phyloP scores from a whole-genome alignment of 345 rosid genomes.

The Eucalyptus cloeziana region DNA sequence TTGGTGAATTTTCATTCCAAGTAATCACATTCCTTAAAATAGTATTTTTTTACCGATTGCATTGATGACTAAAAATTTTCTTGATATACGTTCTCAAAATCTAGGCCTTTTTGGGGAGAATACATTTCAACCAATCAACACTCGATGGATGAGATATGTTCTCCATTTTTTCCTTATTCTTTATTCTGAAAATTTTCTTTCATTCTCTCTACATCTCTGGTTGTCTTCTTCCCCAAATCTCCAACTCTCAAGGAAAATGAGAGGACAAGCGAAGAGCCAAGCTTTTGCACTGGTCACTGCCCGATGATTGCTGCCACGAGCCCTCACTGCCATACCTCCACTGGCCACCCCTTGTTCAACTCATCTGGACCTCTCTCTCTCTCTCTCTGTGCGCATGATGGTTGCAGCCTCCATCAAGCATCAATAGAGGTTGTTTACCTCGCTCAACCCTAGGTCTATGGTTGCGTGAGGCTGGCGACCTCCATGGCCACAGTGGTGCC shows the following conservation, averaged over 20 bases:
- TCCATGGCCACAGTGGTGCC: neutral
- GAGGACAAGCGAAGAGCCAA: neutral
- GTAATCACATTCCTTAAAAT: neutral
- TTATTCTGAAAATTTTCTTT: neutral
- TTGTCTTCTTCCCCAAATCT: neutral
- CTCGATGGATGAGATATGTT: neutral
- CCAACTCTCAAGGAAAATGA: neutral
- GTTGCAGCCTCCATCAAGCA: neutral
- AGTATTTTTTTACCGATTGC: neutral
- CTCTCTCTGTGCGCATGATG: neutral
- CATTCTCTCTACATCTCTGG: neutral
- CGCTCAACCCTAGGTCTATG: neutral
- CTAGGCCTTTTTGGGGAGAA: neutral
- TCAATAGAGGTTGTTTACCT: neutral
- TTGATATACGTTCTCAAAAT: neutral
- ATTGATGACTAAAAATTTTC: neutral
- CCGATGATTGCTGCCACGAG: neutral
- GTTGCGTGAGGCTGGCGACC: neutral
- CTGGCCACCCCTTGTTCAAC: neutral
- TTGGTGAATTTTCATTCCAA: neutral
- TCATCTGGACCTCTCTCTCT: neutral
- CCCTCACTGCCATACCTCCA: neutral
- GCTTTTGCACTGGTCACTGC: neutral
- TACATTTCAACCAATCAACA: neutral
- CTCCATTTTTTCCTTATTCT: neutral